These are phyloP conservation scores for Metschnikowia lachancei DNA, from an alignment of 805 yeast genomes.

Conservation along the genomic window DNA sequence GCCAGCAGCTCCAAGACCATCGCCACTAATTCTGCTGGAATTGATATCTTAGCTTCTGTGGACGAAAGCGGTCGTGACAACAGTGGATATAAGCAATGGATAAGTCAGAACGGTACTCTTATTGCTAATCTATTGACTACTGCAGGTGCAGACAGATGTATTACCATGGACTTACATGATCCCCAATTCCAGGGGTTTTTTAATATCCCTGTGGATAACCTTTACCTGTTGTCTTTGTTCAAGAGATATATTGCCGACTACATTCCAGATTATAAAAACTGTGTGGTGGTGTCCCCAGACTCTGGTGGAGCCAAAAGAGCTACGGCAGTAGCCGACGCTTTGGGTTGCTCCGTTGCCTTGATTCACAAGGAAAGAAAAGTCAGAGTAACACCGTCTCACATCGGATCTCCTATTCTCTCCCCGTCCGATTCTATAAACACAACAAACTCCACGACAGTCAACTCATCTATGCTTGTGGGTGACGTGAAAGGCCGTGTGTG, in stretches of 20 bases:
- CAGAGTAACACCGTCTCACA: slow-evolving; percentile 28
- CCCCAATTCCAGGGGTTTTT: slow-evolving; percentile 98
- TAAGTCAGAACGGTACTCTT: slow-evolving; percentile 90
- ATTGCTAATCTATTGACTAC: slow-evolving; percentile 83
- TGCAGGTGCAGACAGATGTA: slow-evolving; percentile 94
- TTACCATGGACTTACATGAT: slow-evolving; percentile 97
- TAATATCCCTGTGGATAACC: slow-evolving; percentile 92
- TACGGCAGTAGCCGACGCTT: slow-evolving; percentile 85
- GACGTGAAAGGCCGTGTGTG: slow-evolving; percentile 85
- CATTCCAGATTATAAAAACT: slow-evolving; percentile 76
- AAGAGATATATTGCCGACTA: slow-evolving; percentile 77
- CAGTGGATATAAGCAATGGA: slow-evolving; percentile 88
- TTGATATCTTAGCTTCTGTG: slow-evolving; percentile 30
- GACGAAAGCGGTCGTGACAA: slow-evolving; percentile 43
- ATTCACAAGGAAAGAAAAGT: slow-evolving; percentile 89
- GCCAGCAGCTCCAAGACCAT: slow-evolving; percentile 25
- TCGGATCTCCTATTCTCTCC: slow-evolving; percentile 21
- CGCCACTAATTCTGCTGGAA: slow-evolving; percentile 34
- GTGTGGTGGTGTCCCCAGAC: slow-evolving; percentile 95
- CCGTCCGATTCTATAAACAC: slow-evolving; percentile 20
- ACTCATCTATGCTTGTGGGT: slow-evolving; percentile 94
- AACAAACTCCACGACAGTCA: slow-evolving; percentile 36
- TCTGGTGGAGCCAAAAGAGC: slow-evolving; percentile 99
- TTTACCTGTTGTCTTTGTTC: slow-evolving; percentile 83
- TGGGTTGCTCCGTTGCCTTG: slow-evolving; percentile 87